Conservation (phyloP, 495 filamentous ascomycete genomes). For the Cenococcum geophilum region DNA sequence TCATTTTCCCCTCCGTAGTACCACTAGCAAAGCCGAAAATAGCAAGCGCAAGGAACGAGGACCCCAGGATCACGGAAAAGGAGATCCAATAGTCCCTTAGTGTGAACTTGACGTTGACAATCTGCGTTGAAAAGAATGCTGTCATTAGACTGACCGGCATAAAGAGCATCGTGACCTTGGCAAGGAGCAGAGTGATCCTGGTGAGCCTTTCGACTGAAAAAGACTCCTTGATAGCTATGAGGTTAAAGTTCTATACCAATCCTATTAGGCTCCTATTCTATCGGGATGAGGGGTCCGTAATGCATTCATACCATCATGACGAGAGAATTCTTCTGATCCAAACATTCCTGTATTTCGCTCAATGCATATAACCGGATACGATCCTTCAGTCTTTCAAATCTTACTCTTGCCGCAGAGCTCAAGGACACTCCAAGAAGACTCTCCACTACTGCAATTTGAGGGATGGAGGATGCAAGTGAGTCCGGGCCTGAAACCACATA, state of each 20-base stretch:
- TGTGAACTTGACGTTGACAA: constrained; percentile 56
- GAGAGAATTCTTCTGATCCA: constrained; percentile 71
- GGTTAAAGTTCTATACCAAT: constrained; percentile 66
- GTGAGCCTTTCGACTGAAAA: constrained; percentile 72
- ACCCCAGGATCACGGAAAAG: constrained; percentile 60
- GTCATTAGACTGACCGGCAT: constrained; percentile 79
- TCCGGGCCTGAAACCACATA: constrained; percentile 30
- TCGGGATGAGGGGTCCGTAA: not conserved
- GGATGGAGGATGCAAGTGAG: constrained; percentile 25
- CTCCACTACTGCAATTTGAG: constrained; percentile 38
- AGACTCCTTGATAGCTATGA: constrained; percentile 79
- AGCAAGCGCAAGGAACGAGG: constrained; percentile 56
- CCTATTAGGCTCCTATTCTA: not conserved
- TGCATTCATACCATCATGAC: constrained; percentile 54
- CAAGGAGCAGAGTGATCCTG: constrained; percentile 71
- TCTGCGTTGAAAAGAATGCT: constrained; percentile 72
- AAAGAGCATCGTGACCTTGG: constrained; percentile 79
- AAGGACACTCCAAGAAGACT: constrained; percentile 52
- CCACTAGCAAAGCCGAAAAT: constrained; percentile 51
- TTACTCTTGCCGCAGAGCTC: constrained; percentile 57
- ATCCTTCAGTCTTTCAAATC: constrained; percentile 72
- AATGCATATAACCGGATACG: constrained; percentile 72
- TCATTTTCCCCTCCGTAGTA: constrained; percentile 40
- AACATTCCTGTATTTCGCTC: constrained; percentile 71
- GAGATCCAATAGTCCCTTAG: constrained; percentile 63